phyloP scores from a whole-genome alignment of 768 basidiomycete species.

The Lactarius psammicola region DNA sequence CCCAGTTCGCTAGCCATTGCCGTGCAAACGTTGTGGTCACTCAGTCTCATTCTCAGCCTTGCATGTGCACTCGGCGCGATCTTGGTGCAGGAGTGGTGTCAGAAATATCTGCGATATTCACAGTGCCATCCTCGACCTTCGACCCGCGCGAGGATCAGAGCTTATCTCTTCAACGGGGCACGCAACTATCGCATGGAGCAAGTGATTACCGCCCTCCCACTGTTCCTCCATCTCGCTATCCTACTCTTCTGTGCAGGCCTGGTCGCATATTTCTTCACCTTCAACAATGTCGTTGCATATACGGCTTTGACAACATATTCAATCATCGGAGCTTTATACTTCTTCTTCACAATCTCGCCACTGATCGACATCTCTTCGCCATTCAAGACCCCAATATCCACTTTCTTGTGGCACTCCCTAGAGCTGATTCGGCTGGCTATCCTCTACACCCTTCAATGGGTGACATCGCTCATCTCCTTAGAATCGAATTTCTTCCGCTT shows the following conservation, averaged over 20 bases:
- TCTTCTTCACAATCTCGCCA: slow-evolving; percentile 19
- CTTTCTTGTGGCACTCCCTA: slow-evolving; percentile 11
- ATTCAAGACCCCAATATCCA: slow-evolving; percentile 25
- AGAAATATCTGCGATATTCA: slow-evolving; percentile 11
- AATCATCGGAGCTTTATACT: slow-evolving; percentile 4
- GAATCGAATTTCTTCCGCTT: not conserved
- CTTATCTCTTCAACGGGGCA: slow-evolving; percentile 21
- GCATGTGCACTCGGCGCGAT: slow-evolving; percentile 13
- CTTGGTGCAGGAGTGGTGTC: slow-evolving; percentile 22
- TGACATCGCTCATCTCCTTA: not conserved
- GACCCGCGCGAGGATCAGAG: slow-evolving; percentile 22
- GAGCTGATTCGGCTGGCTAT: slow-evolving; percentile 2
- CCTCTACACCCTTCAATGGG: not conserved
- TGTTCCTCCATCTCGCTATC: slow-evolving; percentile 25
- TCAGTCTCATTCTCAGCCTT: slow-evolving; percentile 21
- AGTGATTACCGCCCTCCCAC: slow-evolving; percentile 11
- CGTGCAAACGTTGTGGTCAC: slow-evolving; percentile 17
- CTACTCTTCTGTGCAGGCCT: slow-evolving; percentile 25
- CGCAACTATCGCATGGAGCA: slow-evolving; percentile 9
- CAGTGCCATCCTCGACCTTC: slow-evolving; percentile 17
- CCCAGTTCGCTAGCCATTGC: slow-evolving; percentile 4
- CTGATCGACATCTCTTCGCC: slow-evolving; percentile 21
- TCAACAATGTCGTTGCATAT: slow-evolving; percentile 21
- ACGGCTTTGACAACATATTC: slow-evolving; percentile 5
- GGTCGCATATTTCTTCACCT: slow-evolving; percentile 15